phyloP scores from a whole-genome alignment of 164 flowering plant species.

The Magnolia sinica region DNA sequence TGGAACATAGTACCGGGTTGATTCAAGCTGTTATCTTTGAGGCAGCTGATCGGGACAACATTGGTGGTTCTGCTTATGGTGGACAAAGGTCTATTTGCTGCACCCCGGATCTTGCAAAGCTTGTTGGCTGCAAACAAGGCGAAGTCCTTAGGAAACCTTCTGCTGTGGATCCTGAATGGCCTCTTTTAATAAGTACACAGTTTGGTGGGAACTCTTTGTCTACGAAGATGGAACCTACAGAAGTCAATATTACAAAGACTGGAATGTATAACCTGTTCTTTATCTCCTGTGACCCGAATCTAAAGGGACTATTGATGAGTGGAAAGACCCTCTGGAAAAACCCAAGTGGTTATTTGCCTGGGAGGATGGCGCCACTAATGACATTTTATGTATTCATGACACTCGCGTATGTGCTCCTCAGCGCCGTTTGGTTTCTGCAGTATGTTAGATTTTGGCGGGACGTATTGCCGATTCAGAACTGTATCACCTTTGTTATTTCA shows the following conservation, averaged over 20 bases:
- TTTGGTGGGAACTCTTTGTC: conserved; percentile 46
- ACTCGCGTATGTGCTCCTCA: conserved; percentile 61
- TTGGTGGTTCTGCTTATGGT: conserved; percentile 96
- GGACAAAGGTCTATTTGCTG: conserved; percentile 93
- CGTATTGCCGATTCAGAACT: conserved; percentile 81
- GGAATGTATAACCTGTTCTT: conserved; percentile 96
- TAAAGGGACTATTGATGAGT: conserved; percentile 65
- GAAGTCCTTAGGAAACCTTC: conserved; percentile 83
- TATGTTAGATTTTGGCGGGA: conserved; percentile 77
- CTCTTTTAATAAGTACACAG: conserved; percentile 52
- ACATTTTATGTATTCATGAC: conserved; percentile 73
- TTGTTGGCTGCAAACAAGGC: conserved; percentile 91
- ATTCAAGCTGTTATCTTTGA: conserved; percentile 82
- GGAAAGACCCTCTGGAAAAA: conserved; percentile 93
- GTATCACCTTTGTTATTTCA: conserved; percentile 64
- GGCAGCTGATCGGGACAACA: conserved; percentile 85
- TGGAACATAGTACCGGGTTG: conserved; percentile 54
- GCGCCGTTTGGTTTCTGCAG: conserved; percentile 69
- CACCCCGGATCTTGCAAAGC: conserved; percentile 92
- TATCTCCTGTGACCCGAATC: conserved; percentile 81
- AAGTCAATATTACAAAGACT: conserved; percentile 57
- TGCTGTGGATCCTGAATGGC: conserved; percentile 63
- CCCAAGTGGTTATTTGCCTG: conserved; percentile 89
- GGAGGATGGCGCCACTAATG: conserved; percentile 88
- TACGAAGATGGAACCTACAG: conserved; percentile 38